Evolutionary conservation across 163 green algal species (phyloP).

Genomic region (Scenedesmus sp.): DNA sequence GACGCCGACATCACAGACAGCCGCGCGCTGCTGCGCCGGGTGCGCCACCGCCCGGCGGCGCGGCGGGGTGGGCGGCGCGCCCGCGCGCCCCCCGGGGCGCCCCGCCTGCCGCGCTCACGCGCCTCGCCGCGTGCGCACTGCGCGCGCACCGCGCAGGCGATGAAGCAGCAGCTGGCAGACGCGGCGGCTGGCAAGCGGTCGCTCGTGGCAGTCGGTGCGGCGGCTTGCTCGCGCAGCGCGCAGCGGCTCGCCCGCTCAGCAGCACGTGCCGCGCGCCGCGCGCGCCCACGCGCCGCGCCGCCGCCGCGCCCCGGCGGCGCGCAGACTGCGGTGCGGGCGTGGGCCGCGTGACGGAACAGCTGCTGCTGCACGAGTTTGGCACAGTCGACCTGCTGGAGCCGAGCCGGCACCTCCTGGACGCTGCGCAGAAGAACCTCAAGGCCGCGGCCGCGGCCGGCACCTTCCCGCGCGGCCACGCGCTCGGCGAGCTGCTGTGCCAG

Average conservation of each 20-base stretch:
- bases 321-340: constrained; percentile 91
- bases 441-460: constrained; percentile 7
- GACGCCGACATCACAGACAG: constrained; percentile 81
- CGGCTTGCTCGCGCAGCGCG: not conserved
- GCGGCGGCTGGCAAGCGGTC: constrained; percentile 51
- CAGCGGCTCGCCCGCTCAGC: not conserved
- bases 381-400: constrained; percentile 91
- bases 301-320: not conserved
- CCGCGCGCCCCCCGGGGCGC: no score
- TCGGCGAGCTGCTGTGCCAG: constrained; percentile 65
- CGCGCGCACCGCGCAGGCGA: constrained; percentile 48
- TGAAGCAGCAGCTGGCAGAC: constrained; percentile 59
- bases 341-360: constrained; percentile 80
- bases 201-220: constrained; percentile 63
- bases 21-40: constrained; percentile 65
- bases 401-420: constrained; percentile 78
- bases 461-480: constrained; percentile 36
- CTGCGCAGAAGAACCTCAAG: constrained; percentile 57
- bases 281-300: not conserved
- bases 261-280: not conserved
- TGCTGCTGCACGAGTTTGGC: constrained; percentile 87
- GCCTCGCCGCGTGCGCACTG: not conserved
- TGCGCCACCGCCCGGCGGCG: no score
- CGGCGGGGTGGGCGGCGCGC: no score
- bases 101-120: no score